These are phyloP conservation scores for Penicillium parvum DNA, from an alignment of 495 filamentous ascomycete species.

Conservation along the genomic window DNA sequence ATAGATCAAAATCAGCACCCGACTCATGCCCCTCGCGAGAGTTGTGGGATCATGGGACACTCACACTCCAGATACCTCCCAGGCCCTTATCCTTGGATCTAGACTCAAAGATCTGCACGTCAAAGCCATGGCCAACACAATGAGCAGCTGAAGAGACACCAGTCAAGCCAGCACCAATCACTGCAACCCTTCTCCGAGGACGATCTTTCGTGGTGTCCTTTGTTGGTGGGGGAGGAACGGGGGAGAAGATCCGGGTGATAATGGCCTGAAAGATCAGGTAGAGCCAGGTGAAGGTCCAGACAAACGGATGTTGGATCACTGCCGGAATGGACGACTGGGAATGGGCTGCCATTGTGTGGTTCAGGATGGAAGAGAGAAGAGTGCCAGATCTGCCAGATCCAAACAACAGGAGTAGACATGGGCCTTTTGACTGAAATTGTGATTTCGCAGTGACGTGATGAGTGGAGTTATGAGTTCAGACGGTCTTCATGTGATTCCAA, in stretches of 20 bases:
- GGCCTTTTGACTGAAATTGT: slow-evolving; percentile 2
- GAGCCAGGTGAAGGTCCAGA: slow-evolving; percentile 49
- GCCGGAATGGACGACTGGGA: slow-evolving; percentile 14
- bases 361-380: neutral
- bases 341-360: slow-evolving; percentile 8
- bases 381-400: too few relatives aligned
- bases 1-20: neutral
- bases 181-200: slow-evolving; percentile 60
- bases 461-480: slow-evolving; percentile 3
- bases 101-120: slow-evolving; percentile 73
- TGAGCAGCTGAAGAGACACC: slow-evolving; percentile 79
- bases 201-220: slow-evolving; percentile 35
- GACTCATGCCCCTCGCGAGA: neutral
- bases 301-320: slow-evolving; percentile 31
- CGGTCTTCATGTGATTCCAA: slow-evolving; percentile 2
- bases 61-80: slow-evolving; percentile 82
- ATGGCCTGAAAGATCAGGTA: slow-evolving; percentile 66
- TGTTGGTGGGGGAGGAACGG: slow-evolving; percentile 58
- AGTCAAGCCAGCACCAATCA: slow-evolving; percentile 79
- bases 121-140: slow-evolving; percentile 83
- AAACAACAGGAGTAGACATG: too few relatives aligned
- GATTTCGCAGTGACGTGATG: slow-evolving; percentile 11
- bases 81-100: slow-evolving; percentile 55
- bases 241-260: slow-evolving; percentile 62
- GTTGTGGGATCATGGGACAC: slow-evolving; percentile 15